Conservation (phyloP, 2,329 filamentous ascomycete species). For the Talaromyces sp. region DNA sequence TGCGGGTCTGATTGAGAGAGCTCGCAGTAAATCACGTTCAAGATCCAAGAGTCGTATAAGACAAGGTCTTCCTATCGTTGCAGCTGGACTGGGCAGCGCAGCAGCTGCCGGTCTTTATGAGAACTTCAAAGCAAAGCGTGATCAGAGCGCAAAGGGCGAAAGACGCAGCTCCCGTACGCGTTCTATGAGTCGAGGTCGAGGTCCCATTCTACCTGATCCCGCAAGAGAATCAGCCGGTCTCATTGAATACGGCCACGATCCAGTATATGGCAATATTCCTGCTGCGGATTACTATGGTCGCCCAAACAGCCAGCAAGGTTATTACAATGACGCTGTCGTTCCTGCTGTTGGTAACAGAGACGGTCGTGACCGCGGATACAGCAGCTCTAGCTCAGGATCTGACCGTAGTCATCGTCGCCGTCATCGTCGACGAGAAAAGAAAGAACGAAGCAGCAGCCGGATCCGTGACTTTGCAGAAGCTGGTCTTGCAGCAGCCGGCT, state of each 20-base stretch:
- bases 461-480: conserved; percentile 52
- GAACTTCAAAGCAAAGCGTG: conserved; percentile 61
- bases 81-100: conserved; percentile 60
- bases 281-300: conserved; percentile 49
- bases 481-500: conserved; percentile 58
- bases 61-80: conserved; percentile 59
- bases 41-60: conserved; percentile 57
- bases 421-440: conserved; percentile 31
- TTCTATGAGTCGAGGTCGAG: conserved; percentile 45
- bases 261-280: conserved; percentile 57
- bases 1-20: conserved; percentile 59
- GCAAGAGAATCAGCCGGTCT: conserved; percentile 49
- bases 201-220: conserved; percentile 42
- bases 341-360: conserved; percentile 41
- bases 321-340: conserved; percentile 45
- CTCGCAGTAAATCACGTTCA: conserved; percentile 58
- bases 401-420: conserved; percentile 35
- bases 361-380: conserved; percentile 43
- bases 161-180: conserved; percentile 29
- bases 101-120: conserved; percentile 63
- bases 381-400: conserved; percentile 38
- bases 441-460: conserved; percentile 38
- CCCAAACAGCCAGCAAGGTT: conserved; percentile 38
- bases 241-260: conserved; percentile 65
- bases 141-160: conserved; percentile 48